phyloP scores from a whole-genome alignment of 1,139 yeast genomes.

The Magnusiomyces paraingens region DNA sequence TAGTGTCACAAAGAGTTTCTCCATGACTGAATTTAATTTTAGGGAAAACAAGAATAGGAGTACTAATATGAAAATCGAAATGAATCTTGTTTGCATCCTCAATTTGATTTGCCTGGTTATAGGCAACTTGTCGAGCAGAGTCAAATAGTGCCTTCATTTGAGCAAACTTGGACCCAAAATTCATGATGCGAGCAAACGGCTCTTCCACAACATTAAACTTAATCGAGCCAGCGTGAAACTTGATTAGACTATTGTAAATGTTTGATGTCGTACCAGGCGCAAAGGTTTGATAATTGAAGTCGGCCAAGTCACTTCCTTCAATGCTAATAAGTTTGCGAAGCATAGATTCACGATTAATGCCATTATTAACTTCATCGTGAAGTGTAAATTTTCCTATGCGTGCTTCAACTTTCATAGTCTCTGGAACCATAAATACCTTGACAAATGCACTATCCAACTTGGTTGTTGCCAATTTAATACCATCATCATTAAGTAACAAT shows the following conservation, averaged over 20 bases:
- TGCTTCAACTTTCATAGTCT: slow-evolving; percentile 68
- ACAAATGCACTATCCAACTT: slow-evolving; percentile 69
- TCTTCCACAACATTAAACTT: slow-evolving; percentile 73
- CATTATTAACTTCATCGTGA: slow-evolving; percentile 68
- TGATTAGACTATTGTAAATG: slow-evolving; percentile 53
- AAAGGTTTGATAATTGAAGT: slow-evolving; percentile 74
- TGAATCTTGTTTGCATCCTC: slow-evolving; percentile 59
- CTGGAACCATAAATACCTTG: slow-evolving; percentile 62
- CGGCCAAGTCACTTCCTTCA: slow-evolving; percentile 79
- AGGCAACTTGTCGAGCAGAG: slow-evolving; percentile 79
- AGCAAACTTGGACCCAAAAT: slow-evolving; percentile 67
- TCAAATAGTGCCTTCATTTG: slow-evolving; percentile 86
- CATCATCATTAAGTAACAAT: slow-evolving; percentile 74
- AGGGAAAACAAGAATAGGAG: slow-evolving; percentile 84
- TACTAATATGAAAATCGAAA: slow-evolving; percentile 63
- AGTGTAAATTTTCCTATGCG: slow-evolving; percentile 74
- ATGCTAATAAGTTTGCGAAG: slow-evolving; percentile 66
- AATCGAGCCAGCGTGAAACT: slow-evolving; percentile 69
- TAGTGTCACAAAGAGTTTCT: slow-evolving; percentile 42
- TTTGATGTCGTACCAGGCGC: slow-evolving; percentile 38
- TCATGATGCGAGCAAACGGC: slow-evolving; percentile 61
- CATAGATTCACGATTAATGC: slow-evolving; percentile 52
- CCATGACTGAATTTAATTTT: slow-evolving; percentile 31
- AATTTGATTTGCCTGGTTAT: slow-evolving; percentile 58
- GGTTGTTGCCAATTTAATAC: slow-evolving; percentile 72